These are phyloP conservation scores for Suhomyces guaymorum DNA, from an alignment of 1,139 yeast species.

Conservation along the genomic window DNA sequence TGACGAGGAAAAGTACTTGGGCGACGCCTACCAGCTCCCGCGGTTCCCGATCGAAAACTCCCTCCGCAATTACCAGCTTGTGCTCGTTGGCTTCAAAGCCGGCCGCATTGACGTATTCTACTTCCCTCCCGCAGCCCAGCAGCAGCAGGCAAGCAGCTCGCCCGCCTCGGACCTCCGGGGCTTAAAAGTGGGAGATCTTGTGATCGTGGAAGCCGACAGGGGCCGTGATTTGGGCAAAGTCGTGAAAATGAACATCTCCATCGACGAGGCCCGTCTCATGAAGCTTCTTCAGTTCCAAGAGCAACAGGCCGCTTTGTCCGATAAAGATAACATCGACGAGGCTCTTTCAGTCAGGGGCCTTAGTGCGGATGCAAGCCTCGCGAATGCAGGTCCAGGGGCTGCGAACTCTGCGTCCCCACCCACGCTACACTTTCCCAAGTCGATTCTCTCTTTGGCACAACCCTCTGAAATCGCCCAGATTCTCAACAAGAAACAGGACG, in stretches of 20 bases:
- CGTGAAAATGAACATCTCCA: constrained; percentile 61
- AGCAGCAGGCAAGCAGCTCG: constrained; percentile 3
- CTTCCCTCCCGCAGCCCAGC: constrained; percentile 41
- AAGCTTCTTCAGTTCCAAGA: constrained; percentile 57
- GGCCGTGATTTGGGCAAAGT: constrained; percentile 90
- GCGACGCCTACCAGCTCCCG: constrained; percentile 41
- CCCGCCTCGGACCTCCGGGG: constrained; percentile 19
- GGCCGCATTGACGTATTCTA: constrained; percentile 85
- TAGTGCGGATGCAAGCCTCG: constrained; percentile 14
- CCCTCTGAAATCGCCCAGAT: constrained; percentile 62
- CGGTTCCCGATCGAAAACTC: constrained; percentile 43
- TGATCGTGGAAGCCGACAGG: constrained; percentile 95
- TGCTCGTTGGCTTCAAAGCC: constrained; percentile 80
- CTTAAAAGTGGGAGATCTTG: constrained; percentile 67
- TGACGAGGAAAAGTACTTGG: constrained; percentile 28
- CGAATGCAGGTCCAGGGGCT: neutral
- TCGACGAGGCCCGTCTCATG: constrained; percentile 62
- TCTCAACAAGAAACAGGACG: constrained; percentile 62
- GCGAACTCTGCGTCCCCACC: constrained; percentile 33
- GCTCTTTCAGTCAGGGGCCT: constrained; percentile 29
- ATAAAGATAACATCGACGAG: constrained; percentile 14
- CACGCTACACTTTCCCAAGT: constrained; percentile 64
- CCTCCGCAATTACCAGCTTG: constrained; percentile 39
- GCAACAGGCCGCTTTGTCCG: constrained; percentile 53
- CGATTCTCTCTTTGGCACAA: constrained; percentile 69